phyloP scores from a whole-genome alignment of 441 rosid genomes.

The Dalechampia spathulata region DNA sequence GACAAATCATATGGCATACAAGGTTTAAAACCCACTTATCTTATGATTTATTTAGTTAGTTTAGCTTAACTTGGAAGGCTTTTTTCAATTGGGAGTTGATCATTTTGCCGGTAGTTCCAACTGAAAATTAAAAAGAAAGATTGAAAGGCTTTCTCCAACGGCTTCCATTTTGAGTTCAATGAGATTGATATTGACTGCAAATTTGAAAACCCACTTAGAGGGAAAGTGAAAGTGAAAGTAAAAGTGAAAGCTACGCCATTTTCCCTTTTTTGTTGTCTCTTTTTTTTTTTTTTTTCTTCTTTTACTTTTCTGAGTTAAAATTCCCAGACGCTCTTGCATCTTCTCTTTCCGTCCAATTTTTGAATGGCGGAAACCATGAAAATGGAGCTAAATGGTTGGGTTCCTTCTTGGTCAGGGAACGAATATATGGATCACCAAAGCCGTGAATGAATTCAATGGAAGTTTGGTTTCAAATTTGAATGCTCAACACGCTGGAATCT shows the following conservation, averaged over 20 bases:
- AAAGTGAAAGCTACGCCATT: not conserved
- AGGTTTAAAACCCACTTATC: too few species aligned
- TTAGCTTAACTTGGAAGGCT: too few species aligned
- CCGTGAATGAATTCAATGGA: conserved; percentile 8
- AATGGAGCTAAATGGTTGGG: not conserved
- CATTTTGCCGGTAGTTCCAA: conserved; percentile 25
- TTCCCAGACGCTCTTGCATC: too few species aligned
- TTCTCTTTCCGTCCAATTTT: not conserved
- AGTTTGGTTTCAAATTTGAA: conserved; percentile 1
- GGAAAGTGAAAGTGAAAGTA: conserved; percentile 16
- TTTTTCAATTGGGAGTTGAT: too few species aligned
- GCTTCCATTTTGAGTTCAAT: not conserved
- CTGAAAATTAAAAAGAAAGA: not conserved
- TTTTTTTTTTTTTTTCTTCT: too few species aligned
- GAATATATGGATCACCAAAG: not conserved
- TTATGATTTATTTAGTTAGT: too few species aligned
- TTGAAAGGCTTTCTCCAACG: conserved; percentile 14
- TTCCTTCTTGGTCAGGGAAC: conserved; percentile 2
- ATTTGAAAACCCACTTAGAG: conserved; percentile 12
- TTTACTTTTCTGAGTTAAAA: too few species aligned
- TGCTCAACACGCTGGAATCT: too few species aligned
- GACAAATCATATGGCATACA: too few species aligned
- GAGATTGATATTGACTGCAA: conserved; percentile 9
- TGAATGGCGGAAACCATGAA: not conserved
- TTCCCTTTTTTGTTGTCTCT: not conserved